phyloP scores from a whole-genome alignment of 306 rosid species.

The Fragaria iinumae region DNA sequence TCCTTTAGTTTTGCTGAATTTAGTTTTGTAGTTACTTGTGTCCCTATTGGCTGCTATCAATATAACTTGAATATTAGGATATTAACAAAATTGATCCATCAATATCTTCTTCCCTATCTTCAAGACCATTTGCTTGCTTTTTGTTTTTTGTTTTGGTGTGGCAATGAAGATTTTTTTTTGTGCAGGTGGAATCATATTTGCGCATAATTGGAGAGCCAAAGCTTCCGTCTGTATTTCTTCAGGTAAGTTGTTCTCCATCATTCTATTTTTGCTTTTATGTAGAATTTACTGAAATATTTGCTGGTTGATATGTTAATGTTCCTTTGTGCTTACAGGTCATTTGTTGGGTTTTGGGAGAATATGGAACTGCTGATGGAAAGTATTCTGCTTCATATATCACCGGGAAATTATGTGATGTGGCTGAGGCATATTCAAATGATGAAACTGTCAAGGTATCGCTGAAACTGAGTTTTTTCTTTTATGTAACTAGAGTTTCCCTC shows the following conservation, averaged over 20 bases:
- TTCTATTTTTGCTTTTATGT: neutral
- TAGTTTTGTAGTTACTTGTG: neutral
- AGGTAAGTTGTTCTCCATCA: slow-evolving; percentile 40
- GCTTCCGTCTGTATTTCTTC: slow-evolving; percentile 92
- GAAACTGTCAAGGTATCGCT: slow-evolving; percentile 80
- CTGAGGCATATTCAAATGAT: slow-evolving; percentile 91
- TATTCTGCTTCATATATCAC: slow-evolving; percentile 70
- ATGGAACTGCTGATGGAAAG: slow-evolving; percentile 90
- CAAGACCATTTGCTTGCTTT: neutral
- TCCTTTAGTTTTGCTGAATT: neutral
- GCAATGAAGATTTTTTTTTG: slow-evolving; percentile 6
- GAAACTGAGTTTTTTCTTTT: neutral
- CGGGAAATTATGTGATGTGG: slow-evolving; percentile 90
- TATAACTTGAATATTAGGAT: neutral
- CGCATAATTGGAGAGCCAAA: slow-evolving; percentile 81
- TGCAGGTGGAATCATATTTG: slow-evolving; percentile 90
- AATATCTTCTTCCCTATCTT: neutral
- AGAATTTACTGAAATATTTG: slow-evolving; percentile 13
- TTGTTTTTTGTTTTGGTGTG: neutral
- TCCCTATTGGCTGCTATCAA: neutral
- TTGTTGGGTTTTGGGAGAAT: slow-evolving; percentile 98
- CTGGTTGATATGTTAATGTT: slow-evolving; percentile 24
- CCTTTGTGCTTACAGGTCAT: slow-evolving; percentile 71
- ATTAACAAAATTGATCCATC: neutral
- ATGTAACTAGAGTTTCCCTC: neutral